Evolutionary conservation across 495 filamentous ascomycete species (phyloP).

Genomic region (Daldinia concentrica): DNA sequence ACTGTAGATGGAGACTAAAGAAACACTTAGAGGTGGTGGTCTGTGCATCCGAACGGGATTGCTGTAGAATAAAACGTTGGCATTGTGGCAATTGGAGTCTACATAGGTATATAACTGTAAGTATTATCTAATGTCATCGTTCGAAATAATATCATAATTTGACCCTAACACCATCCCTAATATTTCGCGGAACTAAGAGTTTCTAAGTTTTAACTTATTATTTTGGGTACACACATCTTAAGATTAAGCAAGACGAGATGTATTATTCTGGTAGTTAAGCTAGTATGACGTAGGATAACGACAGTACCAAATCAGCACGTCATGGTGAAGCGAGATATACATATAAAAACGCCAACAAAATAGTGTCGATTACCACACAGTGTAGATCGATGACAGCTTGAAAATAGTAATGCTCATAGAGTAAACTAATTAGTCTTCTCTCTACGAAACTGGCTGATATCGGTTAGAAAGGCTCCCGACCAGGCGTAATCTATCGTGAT

Average conservation of each 20-base stretch:
- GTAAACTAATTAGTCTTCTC: neutral
- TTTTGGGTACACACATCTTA: neutral
- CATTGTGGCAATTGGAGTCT: neutral
- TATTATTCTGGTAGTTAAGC: neutral
- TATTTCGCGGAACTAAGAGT: too few relatives aligned
- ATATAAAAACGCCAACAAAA: neutral
- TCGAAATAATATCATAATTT: too few relatives aligned
- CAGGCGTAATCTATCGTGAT: neutral
- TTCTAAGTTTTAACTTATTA: neutral
- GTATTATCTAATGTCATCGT: neutral
- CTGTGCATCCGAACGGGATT: slow-evolving; percentile 2
- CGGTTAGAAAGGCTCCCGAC: neutral
- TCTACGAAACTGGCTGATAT: neutral
- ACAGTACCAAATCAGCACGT: slow-evolving; percentile 24
- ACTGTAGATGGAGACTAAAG: neutral
- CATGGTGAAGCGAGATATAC: slow-evolving; percentile 4
- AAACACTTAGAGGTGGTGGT: neutral
- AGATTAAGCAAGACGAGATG: neutral
- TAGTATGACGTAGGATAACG: slow-evolving; percentile 16
- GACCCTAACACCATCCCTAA: too few relatives aligned
- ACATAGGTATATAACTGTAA: too few relatives aligned
- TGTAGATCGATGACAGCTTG: slow-evolving; percentile 6
- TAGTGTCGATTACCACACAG: slow-evolving; percentile 8
- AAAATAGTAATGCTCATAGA: slow-evolving; percentile 4
- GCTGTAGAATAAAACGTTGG: neutral